A percentile compares a stretch with the other conserved stretches of the same genome.
Evolutionary conservation across 225 moss, liverwort and hornwort genomes (phyloP).

Genomic region (Physcomitrellopsis africana): DNA sequence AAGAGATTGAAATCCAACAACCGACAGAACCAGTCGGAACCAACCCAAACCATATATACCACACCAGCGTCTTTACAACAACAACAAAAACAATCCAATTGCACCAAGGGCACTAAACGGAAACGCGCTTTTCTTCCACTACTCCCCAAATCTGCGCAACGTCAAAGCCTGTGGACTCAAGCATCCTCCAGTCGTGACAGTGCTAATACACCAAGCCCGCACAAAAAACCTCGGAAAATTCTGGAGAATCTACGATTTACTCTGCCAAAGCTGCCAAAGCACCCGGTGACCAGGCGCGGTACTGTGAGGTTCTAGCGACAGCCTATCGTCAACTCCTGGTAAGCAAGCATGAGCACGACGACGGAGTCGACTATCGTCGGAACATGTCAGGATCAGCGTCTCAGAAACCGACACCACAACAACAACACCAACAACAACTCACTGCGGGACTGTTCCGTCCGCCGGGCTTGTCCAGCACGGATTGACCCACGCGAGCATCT

Average conservation of each 20-base stretch:
- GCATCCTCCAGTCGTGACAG: neutral
- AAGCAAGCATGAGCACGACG: neutral
- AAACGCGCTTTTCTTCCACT: neutral
- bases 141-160: neutral
- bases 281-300: neutral
- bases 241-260: neutral
- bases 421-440: neutral
- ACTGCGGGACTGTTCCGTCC: neutral
- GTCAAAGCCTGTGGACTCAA: neutral
- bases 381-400: neutral
- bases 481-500: neutral
- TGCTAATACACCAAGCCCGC: neutral
- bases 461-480: neutral
- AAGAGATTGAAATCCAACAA: neutral
- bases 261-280: no score
- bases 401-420: neutral
- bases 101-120: neutral
- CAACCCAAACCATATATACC: neutral
- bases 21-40: constrained; percentile 18
- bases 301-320: neutral
- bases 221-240: neutral
- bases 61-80: neutral
- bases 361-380: constrained; percentile 8
- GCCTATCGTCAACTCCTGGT: neutral
- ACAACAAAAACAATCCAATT: neutral